Conservation (phyloP, 768 basidiomycete species). For the Auricularia sp. region DNA sequence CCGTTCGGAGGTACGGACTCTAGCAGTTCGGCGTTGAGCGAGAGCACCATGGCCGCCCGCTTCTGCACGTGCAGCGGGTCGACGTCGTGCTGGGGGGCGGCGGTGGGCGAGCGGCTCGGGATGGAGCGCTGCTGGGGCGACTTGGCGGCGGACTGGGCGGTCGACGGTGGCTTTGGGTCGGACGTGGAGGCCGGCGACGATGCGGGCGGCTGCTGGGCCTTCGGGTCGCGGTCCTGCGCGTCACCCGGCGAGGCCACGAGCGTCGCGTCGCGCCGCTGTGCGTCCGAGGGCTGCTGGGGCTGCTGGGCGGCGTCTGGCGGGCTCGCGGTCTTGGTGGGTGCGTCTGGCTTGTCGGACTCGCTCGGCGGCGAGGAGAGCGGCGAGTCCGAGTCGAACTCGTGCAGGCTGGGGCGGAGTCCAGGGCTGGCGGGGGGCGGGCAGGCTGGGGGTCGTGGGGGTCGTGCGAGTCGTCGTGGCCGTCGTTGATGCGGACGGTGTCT, state of each 20-base stretch:
- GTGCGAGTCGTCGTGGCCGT: neutral
- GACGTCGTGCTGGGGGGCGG: neutral
- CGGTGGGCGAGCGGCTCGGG: neutral
- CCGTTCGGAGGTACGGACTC: constrained; percentile 34
- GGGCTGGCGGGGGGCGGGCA: neutral
- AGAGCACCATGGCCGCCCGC: constrained; percentile 45
- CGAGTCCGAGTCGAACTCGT: constrained; percentile 2
- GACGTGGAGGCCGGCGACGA: constrained; percentile 11
- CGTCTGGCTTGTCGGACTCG: neutral
- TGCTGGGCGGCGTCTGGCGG: neutral
- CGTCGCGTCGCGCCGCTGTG: neutral
- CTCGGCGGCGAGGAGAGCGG: neutral
- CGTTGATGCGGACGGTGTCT: constrained; percentile 1
- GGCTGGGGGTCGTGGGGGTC: neutral
- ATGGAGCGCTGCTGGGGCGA: neutral
- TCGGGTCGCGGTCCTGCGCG: neutral
- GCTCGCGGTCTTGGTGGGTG: neutral
- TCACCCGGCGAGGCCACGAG: neutral
- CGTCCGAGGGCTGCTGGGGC: neutral
- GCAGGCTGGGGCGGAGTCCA: neutral
- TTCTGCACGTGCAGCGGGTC: neutral
- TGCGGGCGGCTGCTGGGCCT: constrained; percentile 5
- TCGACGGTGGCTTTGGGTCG: constrained; percentile 29
- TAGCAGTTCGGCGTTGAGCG: constrained; percentile 60
- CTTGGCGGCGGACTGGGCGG: neutral